Base-by-base conservation (phyloP, 805 yeast genomes). In the Yarrowia alimentaria region DNA sequence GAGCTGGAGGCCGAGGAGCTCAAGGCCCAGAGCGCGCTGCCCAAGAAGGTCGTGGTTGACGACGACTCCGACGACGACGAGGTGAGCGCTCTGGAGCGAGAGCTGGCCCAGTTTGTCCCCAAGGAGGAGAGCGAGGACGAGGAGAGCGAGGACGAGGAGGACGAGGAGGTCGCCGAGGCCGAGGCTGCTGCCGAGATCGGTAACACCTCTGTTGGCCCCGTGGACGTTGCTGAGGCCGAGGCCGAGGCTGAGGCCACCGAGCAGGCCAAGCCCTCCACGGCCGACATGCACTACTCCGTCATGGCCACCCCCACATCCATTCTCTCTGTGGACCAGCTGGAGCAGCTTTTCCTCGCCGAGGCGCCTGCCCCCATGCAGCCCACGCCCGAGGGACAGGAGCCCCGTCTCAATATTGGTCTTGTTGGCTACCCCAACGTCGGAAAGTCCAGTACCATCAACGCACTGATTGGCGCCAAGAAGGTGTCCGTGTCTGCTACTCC, bases 401-500 rank as follows among this genome's bases (percentile, higher is more conserved):
- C 55, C 19, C 73, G 83, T 55, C 71, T 86, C 49, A 94, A 89
- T 64, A 88, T 93, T 57, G 99, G 99, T 54, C 75, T 93, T 57
- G 99, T 93, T 16, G 99, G 99, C 25, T 93, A 93, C 66, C 99
- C 99, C 30, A 93, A 91, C 65, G 91, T 84, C 45, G 96, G 96
- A 71, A 87, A 87, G 64, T 93, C 98, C 1, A 90, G 98, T n/a
- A 93, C 98, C 1, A 93, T 93, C 61, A 93, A 93, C 67, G 97
- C 99, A 0, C 73, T 93, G 32, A 93, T 91, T 37, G 99, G 99
- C 11, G 81, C 97, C 14, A 93, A 93, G 64, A 90, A 87, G 66
- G 99, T 93, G n/a, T 89, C 97, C 2, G 99, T 93, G 29, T 91
- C 98, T 2, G 76, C 98, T 1, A 93, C 99, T 1, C 99, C 99